Conservation (phyloP, 345 rosid species). For the Conringia planisiliqua region DNA sequence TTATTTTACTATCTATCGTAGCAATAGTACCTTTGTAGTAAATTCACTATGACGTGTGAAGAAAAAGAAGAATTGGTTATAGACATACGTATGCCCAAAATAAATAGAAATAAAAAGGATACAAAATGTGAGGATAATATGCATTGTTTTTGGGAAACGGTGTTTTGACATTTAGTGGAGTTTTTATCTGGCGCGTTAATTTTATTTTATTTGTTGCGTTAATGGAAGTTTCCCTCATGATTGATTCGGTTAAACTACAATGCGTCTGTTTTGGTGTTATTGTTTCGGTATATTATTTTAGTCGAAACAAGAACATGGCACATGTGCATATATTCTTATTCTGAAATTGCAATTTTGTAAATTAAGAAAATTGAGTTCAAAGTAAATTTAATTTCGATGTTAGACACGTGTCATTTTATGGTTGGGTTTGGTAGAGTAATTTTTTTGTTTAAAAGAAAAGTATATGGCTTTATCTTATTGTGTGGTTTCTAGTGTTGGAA, state of each 20-base stretch:
- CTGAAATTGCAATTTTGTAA: neutral
- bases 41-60: neutral
- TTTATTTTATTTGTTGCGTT: neutral
- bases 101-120: neutral
- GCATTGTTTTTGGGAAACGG: slow-evolving; percentile 1
- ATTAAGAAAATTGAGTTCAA: neutral
- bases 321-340: slow-evolving; percentile 28
- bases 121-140: neutral
- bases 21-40: neutral
- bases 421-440: neutral
- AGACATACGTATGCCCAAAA: neutral
- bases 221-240: slow-evolving; percentile 36
- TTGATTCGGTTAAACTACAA: slow-evolving; percentile 28
- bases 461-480: neutral
- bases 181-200: neutral
- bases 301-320: slow-evolving; percentile 25
- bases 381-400: neutral
- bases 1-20: neutral
- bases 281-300: neutral
- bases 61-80: neutral
- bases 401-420: slow-evolving; percentile 6
- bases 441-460: neutral
- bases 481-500: neutral
- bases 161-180: slow-evolving; percentile 4
- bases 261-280: slow-evolving; percentile 6